phyloP scores from a whole-genome alignment of 208 protist species.

The Wallacemonas sp. region DNA sequence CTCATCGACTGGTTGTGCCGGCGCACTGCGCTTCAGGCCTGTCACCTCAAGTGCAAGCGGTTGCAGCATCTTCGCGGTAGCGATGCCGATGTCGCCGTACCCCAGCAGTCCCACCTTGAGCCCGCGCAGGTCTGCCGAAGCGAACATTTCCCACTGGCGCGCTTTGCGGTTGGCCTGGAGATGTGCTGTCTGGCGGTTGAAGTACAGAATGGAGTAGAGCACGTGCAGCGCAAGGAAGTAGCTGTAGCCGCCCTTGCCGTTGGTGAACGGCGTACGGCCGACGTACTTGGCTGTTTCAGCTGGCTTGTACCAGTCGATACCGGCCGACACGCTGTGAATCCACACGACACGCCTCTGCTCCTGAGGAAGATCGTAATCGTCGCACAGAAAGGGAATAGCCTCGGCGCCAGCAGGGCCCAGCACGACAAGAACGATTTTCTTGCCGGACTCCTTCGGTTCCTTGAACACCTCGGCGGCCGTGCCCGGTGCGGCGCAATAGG shows the following conservation, averaged over 20 bases:
- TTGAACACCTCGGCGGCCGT: constrained; percentile 10
- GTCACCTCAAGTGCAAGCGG: constrained; percentile 50
- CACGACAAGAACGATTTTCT: constrained; percentile 36
- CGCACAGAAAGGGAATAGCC: constrained; percentile 41
- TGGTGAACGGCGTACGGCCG: constrained; percentile 47
- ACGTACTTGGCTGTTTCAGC: constrained; percentile 25
- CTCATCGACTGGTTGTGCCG: constrained; percentile 26
- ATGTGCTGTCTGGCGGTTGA: constrained; percentile 55
- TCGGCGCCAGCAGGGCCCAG: constrained; percentile 29
- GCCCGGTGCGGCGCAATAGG: constrained; percentile 6
- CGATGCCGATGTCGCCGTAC: constrained; percentile 73
- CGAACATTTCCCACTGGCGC: constrained; percentile 57
- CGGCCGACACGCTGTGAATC: constrained; percentile 65
- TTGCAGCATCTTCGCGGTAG: constrained; percentile 25
- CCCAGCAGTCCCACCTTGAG: constrained; percentile 72
- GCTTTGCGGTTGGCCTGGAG: constrained; percentile 34
- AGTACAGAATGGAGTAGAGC: constrained; percentile 71
- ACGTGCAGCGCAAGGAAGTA: constrained; percentile 56
- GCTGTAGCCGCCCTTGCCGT: constrained; percentile 50
- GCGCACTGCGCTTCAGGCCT: constrained; percentile 32
- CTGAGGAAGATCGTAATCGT: constrained; percentile 40
- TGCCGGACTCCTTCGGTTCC: constrained; percentile 30
- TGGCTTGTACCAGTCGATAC: constrained; percentile 55
- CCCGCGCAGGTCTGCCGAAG: constrained; percentile 40
- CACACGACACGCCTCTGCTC: constrained; percentile 49